Evolutionary conservation across 2,329 filamentous ascomycete species (phyloP).

Genomic region (Acephala macrosclerotiorum): DNA sequence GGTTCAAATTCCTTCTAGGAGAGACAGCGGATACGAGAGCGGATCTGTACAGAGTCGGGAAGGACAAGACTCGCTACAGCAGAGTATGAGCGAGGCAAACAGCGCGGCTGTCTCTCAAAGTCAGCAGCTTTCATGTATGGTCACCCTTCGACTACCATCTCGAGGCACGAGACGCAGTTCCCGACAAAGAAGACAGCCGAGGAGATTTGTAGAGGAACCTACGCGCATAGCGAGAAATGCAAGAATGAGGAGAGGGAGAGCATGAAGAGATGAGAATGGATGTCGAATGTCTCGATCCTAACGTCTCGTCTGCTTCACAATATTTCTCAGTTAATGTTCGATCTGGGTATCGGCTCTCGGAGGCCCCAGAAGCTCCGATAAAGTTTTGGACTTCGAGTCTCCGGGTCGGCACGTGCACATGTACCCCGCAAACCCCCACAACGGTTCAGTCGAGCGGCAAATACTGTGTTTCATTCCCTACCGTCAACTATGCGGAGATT

Average conservation of each 20-base stretch:
- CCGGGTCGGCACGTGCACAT: too few species aligned
- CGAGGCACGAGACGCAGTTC: not conserved
- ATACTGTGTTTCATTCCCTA: too few species aligned
- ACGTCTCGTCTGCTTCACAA: too few species aligned
- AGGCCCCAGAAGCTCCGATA: too few species aligned
- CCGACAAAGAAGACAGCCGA: not conserved
- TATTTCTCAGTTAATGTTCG: too few species aligned
- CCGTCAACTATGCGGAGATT: too few species aligned
- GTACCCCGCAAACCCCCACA: too few species aligned
- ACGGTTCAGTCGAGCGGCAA: too few species aligned
- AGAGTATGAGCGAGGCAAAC: not conserved
- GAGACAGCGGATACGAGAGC: constrained; percentile 2
- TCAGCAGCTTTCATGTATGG: not conserved
- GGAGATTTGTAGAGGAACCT: not conserved
- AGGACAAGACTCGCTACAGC: not conserved
- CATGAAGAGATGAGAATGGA: not conserved
- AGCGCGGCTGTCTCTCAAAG: not conserved
- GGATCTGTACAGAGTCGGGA: not conserved
- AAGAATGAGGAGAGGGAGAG: not conserved
- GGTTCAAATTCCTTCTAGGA: not conserved
- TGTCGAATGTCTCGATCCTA: too few species aligned
- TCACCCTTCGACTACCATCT: not conserved
- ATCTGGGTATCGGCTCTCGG: too few species aligned
- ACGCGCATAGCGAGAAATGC: too few species aligned
- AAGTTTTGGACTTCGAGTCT: too few species aligned